Percentiles rank a stretch among this genome's conserved stretches.
These are phyloP conservation scores for Zalaria sp. DNA, from an alignment of 2,329 filamentous ascomycete species.

Conservation along the genomic window DNA sequence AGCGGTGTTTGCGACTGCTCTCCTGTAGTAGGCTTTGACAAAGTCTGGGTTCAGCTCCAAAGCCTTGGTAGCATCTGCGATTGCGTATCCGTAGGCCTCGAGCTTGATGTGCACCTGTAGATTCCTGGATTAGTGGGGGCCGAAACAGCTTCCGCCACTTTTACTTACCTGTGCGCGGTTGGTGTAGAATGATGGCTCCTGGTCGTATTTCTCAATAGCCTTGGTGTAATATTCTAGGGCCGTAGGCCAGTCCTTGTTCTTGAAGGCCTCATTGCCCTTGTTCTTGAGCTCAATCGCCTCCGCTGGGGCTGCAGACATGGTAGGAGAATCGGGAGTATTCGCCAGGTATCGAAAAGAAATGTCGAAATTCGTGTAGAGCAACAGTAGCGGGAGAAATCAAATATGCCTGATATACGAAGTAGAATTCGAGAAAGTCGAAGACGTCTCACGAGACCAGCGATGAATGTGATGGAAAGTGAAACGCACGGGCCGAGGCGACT, in stretches of 20 bases:
- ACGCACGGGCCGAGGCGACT: no score
- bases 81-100: slow-evolving; percentile 86
- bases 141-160: neutral
- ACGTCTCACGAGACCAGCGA: no score
- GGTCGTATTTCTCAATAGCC: slow-evolving; percentile 71
- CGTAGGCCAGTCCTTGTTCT: slow-evolving; percentile 67
- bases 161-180: slow-evolving; percentile 79
- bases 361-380: no score
- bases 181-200: slow-evolving; percentile 80
- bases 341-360: neutral
- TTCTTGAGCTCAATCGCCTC: slow-evolving; percentile 78
- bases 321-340: neutral
- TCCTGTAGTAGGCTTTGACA: slow-evolving; percentile 90
- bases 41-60: slow-evolving; percentile 79
- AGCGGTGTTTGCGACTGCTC: slow-evolving; percentile 81
- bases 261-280: slow-evolving; percentile 88
- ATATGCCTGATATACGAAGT: no score
- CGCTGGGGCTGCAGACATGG: slow-evolving; percentile 27
- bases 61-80: slow-evolving; percentile 79
- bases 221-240: slow-evolving; percentile 76
- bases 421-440: no score
- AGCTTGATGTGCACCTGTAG: slow-evolving; percentile 80
- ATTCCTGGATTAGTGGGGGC: neutral
- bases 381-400: no score
- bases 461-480: no score